These are phyloP conservation scores for Oldenlandia corymbosa DNA, from an alignment of 257 asterid species.

Conservation along the genomic window DNA sequence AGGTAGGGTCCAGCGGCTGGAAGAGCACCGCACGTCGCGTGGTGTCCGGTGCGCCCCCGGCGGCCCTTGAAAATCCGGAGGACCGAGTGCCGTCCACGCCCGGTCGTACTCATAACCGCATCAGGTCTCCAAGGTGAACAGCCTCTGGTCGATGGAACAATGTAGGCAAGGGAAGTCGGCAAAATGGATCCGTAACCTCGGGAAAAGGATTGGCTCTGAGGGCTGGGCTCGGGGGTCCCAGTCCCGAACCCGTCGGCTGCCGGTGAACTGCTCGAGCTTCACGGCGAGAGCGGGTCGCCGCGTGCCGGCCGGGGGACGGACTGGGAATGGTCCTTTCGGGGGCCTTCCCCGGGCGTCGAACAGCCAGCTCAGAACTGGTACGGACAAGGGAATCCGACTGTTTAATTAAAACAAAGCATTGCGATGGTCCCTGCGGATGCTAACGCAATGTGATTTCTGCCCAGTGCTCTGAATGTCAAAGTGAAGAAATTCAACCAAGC, in stretches of 20 bases:
- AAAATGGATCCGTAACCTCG: constrained; percentile 25
- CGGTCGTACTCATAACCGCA: constrained; percentile 22
- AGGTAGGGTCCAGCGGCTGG: constrained; percentile 63
- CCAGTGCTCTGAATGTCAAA: constrained; percentile 41
- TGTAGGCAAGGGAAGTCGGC: constrained; percentile 25
- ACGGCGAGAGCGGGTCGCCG: too few relatives aligned
- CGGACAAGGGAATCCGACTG: not conserved
- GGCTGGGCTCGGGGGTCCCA: not conserved
- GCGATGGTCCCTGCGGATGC: constrained; percentile 57
- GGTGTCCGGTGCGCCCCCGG: constrained; percentile 73
- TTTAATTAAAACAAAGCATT: constrained; percentile 35
- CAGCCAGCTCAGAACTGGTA: too few relatives aligned
- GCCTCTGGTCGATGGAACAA: constrained; percentile 25
- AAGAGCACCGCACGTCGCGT: constrained; percentile 68
- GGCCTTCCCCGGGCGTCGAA: too few relatives aligned
- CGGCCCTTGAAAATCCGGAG: constrained; percentile 72
- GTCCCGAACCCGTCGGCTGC: too few relatives aligned
- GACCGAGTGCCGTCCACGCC: constrained; percentile 30
- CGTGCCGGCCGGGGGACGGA: too few relatives aligned
- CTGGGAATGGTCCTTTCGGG: too few relatives aligned
- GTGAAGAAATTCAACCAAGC: constrained; percentile 42
- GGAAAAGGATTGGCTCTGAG: constrained; percentile 22
- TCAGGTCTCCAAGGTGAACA: constrained; percentile 25
- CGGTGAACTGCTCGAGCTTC: too few relatives aligned
- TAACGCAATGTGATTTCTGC: constrained; percentile 51